Conservation (phyloP, 805 yeast species). For the Yarrowia yakushimensis region DNA sequence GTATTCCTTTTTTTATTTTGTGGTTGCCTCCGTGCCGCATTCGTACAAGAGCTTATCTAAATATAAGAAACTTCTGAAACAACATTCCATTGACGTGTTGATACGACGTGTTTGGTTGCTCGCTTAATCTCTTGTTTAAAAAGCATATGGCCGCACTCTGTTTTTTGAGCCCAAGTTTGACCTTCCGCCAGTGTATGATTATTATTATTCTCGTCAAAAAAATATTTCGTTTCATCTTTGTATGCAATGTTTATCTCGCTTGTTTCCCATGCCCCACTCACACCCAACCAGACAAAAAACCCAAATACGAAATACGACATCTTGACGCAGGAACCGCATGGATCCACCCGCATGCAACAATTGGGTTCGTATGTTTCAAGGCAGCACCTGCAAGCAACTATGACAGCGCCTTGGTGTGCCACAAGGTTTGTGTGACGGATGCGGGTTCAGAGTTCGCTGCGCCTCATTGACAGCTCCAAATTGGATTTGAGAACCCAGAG, state of each 20-base stretch:
- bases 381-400: conserved; percentile 18
- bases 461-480: not conserved
- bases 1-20: not conserved
- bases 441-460: conserved; percentile 17
- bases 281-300: not conserved
- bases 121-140: not conserved
- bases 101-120: conserved; percentile 17
- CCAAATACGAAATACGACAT: conserved; percentile 13
- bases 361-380: conserved; percentile 3
- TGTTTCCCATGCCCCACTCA: not conserved
- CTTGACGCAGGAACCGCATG: conserved; percentile 18
- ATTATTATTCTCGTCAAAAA: no score
- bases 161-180: not conserved
- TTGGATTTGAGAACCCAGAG: not conserved
- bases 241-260: not conserved
- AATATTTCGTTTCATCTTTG: no score
- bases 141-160: not conserved
- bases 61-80: not conserved
- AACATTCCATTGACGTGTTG: conserved; percentile 1
- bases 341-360: conserved; percentile 19
- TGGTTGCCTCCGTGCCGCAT: not conserved
- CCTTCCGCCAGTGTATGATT: no score
- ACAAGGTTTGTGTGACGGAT: conserved; percentile 6
- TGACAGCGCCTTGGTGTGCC: not conserved
- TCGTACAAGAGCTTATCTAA: not conserved